phyloP scores from a whole-genome alignment of 192 early-diverging fungal species.

The Coemansia sp. region DNA sequence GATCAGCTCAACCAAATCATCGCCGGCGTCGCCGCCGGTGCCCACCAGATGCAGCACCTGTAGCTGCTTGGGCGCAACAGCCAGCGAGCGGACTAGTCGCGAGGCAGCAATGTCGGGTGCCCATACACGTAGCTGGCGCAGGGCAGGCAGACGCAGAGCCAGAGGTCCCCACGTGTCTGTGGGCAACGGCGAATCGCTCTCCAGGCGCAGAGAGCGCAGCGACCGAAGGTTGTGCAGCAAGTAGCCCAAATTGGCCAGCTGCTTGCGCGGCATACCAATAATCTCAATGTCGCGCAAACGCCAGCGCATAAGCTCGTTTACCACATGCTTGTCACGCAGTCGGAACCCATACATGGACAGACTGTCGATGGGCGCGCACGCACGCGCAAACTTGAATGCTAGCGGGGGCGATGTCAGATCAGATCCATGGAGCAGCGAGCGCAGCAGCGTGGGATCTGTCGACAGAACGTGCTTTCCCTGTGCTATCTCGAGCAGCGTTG shows the following conservation, averaged over 20 bases:
- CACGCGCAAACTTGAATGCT: conserved; percentile 40
- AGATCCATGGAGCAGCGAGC: conserved; percentile 41
- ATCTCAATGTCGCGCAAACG: conserved; percentile 43
- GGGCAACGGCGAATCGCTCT: conserved; percentile 36
- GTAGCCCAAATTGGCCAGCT: conserved; percentile 35
- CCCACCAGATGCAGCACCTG: conserved; percentile 35
- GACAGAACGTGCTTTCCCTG: conserved; percentile 44
- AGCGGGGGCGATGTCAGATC: conserved; percentile 40
- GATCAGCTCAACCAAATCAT: conserved; percentile 23
- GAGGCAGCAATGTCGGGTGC: conserved; percentile 26
- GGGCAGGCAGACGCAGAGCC: conserved; percentile 20
- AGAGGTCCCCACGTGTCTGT: conserved; percentile 37
- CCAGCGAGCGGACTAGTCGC: conserved; percentile 19
- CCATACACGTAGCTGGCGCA: conserved; percentile 41
- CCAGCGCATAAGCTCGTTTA: conserved; percentile 48
- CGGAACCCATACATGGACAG: conserved; percentile 46
- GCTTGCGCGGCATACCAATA: conserved; percentile 46
- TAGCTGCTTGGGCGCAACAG: conserved; percentile 12
- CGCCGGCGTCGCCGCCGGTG: conserved; percentile 20
- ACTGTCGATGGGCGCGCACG: conserved; percentile 42
- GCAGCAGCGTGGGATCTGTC: conserved; percentile 28
- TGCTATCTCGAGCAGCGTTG: conserved; percentile 37
- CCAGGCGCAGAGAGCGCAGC: conserved; percentile 34
- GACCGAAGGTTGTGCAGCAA: conserved; percentile 31
- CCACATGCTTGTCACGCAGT: conserved; percentile 42